A percentile compares a stretch with the other conserved stretches of the same genome.
phyloP scores from a whole-genome alignment of 2,329 filamentous ascomycete species.

The Sarocladiaceae sp. region DNA sequence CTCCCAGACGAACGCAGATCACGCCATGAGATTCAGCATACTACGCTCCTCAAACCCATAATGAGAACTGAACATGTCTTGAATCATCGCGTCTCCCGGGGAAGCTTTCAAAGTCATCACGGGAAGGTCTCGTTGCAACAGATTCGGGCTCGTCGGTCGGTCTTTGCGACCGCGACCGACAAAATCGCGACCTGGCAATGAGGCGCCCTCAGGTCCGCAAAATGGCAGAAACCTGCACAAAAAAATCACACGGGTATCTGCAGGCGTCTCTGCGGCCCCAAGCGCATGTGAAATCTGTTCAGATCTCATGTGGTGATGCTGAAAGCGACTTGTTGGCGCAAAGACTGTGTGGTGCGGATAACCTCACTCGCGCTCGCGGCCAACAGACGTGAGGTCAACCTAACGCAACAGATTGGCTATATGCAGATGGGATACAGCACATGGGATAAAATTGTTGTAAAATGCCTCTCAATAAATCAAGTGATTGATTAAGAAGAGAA shows the following conservation, averaged over 20 bases:
- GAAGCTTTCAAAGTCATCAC: not conserved
- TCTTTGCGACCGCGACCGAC: conserved; percentile 11
- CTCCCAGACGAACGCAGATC: too few species aligned
- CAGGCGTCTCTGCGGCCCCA: conserved; percentile 2
- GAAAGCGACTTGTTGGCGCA: conserved; percentile 9
- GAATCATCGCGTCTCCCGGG: too few species aligned
- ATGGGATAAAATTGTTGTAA: not conserved
- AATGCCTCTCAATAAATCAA: not conserved
- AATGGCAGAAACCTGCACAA: not conserved
- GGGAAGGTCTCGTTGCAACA: not conserved
- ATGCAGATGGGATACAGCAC: too few species aligned
- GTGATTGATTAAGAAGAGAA: conserved; percentile 2
- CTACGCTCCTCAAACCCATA: too few species aligned
- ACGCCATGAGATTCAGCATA: too few species aligned
- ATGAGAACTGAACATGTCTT: too few species aligned
- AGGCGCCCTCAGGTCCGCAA: not conserved
- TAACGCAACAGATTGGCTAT: not conserved
- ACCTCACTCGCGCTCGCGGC: conserved; percentile 11
- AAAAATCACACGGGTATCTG: not conserved
- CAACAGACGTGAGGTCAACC: not conserved
- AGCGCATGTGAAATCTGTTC: not conserved
- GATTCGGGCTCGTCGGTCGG: not conserved
- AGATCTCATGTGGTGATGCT: conserved; percentile 6
- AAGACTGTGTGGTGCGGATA: conserved; percentile 11
- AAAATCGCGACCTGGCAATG: conserved; percentile 10